Conservation (phyloP, 345 rosid genomes). For the Ceriops tagal region DNA sequence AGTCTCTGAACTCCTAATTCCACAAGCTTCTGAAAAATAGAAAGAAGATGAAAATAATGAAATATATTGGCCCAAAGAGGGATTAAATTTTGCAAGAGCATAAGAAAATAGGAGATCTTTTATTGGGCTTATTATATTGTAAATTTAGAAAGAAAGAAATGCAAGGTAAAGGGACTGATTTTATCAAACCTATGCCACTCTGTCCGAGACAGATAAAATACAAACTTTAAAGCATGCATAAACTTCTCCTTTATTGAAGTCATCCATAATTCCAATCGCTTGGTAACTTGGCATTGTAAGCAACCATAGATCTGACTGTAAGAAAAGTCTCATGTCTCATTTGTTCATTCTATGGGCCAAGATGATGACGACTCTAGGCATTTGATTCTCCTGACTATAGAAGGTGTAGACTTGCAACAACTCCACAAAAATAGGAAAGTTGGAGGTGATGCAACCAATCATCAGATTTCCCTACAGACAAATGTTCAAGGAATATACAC, state of each 20-base stretch:
- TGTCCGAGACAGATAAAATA: not conserved
- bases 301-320: not conserved
- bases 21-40: slow-evolving; percentile 47
- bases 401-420: too few species aligned
- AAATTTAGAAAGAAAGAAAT: not conserved
- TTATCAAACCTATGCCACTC: not conserved
- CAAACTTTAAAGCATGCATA: not conserved
- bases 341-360: not conserved
- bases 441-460: too few species aligned
- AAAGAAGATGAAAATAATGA: slow-evolving; percentile 5
- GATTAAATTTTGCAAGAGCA: not conserved
- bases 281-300: not conserved
- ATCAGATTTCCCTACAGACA: too few species aligned
- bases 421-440: too few species aligned
- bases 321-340: too few species aligned
- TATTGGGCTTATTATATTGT: not conserved
- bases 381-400: not conserved
- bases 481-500: too few species aligned
- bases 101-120: not conserved
- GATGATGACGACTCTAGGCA: not conserved
- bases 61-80: not conserved
- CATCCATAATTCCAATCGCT: not conserved
- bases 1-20: slow-evolving; percentile 67
- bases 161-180: not conserved
- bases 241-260: not conserved